phyloP scores from a whole-genome alignment of 306 rosid species.

The Heteromeles arbutifolia region DNA sequence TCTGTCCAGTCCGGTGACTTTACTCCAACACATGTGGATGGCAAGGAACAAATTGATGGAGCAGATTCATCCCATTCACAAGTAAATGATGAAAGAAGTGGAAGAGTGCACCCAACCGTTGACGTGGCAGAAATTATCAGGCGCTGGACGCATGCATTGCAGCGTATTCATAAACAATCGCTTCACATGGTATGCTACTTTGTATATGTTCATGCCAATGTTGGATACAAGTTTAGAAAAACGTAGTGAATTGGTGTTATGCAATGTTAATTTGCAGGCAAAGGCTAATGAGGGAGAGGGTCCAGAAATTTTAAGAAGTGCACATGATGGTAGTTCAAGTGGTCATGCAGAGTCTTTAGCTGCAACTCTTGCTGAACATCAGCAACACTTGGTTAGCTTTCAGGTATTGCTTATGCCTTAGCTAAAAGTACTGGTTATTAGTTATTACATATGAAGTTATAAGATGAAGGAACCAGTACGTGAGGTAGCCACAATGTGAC shows the following conservation, averaged over 20 bases:
- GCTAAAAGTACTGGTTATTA: constrained; percentile 1
- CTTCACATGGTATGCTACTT: constrained; percentile 67
- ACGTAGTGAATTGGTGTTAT: constrained; percentile 4
- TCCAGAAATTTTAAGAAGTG: constrained; percentile 81
- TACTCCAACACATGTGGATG: constrained; percentile 40
- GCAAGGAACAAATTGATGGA: constrained; percentile 61
- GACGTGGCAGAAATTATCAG: constrained; percentile 96
- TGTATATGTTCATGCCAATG: neutral
- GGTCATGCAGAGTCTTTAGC: constrained; percentile 92
- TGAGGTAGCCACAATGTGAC: neutral
- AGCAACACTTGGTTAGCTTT: constrained; percentile 97
- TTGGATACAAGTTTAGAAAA: neutral
- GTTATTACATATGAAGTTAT: neutral
- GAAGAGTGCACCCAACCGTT: constrained; percentile 70
- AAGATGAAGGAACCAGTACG: neutral
- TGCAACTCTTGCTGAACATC: constrained; percentile 96
- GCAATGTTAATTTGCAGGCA: constrained; percentile 45
- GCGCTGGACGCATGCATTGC: constrained; percentile 99
- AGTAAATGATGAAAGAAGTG: constrained; percentile 60
- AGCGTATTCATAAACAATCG: constrained; percentile 97
- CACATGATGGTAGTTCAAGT: constrained; percentile 69
- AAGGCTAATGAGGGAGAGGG: constrained; percentile 99
- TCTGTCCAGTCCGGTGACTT: constrained; percentile 54
- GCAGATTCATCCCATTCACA: constrained; percentile 37
- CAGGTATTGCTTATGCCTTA: constrained; percentile 50